A percentile compares a stretch with the other conserved stretches of the same genome.
These are phyloP conservation scores for Didymella sp. DNA, from an alignment of 2,329 filamentous ascomycete genomes.

Conservation along the genomic window DNA sequence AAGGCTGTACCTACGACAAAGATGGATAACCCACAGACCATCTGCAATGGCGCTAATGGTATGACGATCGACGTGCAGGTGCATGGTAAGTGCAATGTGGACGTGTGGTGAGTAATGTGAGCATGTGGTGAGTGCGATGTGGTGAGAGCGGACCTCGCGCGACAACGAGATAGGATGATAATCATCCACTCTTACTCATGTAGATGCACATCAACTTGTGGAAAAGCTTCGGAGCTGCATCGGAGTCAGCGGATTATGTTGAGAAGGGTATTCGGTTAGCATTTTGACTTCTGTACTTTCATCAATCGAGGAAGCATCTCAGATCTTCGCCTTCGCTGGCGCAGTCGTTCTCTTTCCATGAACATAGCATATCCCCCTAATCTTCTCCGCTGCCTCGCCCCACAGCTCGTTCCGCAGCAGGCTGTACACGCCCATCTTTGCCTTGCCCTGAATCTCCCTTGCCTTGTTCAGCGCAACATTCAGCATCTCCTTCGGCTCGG, in stretches of 20 bases:
- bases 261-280: not conserved
- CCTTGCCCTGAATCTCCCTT: constrained; percentile 52
- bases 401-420: constrained; percentile 60
- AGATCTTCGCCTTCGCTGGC: constrained; percentile 59
- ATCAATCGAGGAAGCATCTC: not conserved
- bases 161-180: no score
- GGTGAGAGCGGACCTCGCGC: not conserved
- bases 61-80: not conserved
- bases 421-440: constrained; percentile 60
- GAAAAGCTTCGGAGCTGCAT: not conserved
- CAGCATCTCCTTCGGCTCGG: constrained; percentile 56
- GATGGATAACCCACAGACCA: not conserved
- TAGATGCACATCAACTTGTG: not conserved
- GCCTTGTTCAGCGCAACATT: constrained; percentile 57
- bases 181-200: not conserved
- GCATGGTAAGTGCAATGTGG: not conserved
- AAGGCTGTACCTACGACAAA: not conserved
- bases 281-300: not conserved
- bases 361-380: constrained; percentile 62
- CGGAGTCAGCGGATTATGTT: not conserved
- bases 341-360: constrained; percentile 55
- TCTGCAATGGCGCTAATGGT: not conserved
- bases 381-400: constrained; percentile 60
- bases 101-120: not conserved
- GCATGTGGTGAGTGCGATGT: not conserved